Conservation (phyloP, 257 asterid genomes). For the Ajuga chamaepitys region DNA sequence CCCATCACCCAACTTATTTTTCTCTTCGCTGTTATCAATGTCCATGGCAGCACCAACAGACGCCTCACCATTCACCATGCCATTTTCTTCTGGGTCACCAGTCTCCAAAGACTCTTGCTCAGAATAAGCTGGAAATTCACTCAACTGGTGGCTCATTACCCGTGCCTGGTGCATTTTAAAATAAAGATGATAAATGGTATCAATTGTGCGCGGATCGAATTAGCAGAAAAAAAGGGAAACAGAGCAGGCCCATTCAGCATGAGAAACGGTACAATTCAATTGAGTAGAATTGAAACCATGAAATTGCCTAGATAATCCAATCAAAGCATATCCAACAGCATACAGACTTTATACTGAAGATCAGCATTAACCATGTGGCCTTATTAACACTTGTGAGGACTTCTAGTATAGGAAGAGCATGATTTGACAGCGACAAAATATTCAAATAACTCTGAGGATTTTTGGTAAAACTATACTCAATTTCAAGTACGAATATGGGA, state of each 20-base stretch:
- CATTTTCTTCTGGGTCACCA: constrained; percentile 34
- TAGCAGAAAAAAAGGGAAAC: neutral
- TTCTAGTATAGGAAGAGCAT: neutral
- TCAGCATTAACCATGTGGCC: neutral
- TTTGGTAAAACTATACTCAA: neutral
- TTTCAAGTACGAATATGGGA: neutral
- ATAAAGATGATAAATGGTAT: too few relatives aligned
- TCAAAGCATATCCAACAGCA: neutral
- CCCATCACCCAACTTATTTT: constrained; percentile 22
- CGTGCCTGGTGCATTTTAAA: constrained; percentile 40
- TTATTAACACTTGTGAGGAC: neutral
- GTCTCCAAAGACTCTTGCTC: constrained; percentile 21
- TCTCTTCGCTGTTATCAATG: constrained; percentile 24
- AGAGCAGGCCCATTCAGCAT: neutral
- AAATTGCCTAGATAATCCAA: neutral
- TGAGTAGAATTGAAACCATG: neutral
- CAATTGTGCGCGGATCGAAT: neutral
- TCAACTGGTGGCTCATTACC: constrained; percentile 34
- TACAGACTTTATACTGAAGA: neutral
- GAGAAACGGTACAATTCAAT: neutral
- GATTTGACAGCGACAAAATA: neutral
- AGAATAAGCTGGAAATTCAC: constrained; percentile 32
- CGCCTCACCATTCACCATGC: constrained; percentile 18
- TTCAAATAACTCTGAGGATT: neutral
- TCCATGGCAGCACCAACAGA: constrained; percentile 22